phyloP scores from a whole-genome alignment of 352 stramenopile genomes.

The Pythium chondricola region DNA sequence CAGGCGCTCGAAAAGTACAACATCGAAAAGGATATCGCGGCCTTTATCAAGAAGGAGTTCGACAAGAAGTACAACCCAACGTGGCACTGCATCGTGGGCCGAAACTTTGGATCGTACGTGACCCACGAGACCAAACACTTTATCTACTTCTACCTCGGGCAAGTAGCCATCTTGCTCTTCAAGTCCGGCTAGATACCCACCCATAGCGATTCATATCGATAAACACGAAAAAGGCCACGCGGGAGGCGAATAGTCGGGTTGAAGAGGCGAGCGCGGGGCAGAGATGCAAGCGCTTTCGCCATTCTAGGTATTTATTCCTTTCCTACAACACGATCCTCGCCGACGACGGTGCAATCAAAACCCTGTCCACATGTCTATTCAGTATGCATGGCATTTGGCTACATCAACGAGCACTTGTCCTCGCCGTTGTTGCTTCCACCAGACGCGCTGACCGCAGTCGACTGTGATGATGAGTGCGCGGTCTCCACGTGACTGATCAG shows the following conservation, averaged over 20 bases:
- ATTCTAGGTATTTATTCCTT: too few species aligned
- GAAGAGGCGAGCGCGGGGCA: too few species aligned
- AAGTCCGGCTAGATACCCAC: constrained; percentile 75
- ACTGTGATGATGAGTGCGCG: constrained; percentile 20
- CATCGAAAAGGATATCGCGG: constrained; percentile 96
- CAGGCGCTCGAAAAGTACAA: constrained; percentile 99
- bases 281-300: too few species aligned
- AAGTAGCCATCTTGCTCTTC: constrained; percentile 91
- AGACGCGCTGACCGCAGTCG: constrained; percentile 8
- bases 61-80: constrained; percentile 91
- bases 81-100: constrained; percentile 94
- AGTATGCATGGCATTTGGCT: too few species aligned
- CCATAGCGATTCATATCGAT: neutral
- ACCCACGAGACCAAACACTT: constrained; percentile 93
- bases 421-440: constrained; percentile 11
- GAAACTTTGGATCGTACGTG: constrained; percentile 93
- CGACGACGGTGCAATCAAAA: too few species aligned
- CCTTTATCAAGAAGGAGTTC: constrained; percentile 92
- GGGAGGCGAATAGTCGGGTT: too few species aligned
- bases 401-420: constrained; percentile 66
- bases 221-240: neutral
- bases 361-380: too few species aligned
- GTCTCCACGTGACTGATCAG: constrained; percentile 63
- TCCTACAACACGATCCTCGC: too few species aligned
- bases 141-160: constrained; percentile 95